phyloP scores from a whole-genome alignment of 257 asterid species.

The Henckelia pumila region DNA sequence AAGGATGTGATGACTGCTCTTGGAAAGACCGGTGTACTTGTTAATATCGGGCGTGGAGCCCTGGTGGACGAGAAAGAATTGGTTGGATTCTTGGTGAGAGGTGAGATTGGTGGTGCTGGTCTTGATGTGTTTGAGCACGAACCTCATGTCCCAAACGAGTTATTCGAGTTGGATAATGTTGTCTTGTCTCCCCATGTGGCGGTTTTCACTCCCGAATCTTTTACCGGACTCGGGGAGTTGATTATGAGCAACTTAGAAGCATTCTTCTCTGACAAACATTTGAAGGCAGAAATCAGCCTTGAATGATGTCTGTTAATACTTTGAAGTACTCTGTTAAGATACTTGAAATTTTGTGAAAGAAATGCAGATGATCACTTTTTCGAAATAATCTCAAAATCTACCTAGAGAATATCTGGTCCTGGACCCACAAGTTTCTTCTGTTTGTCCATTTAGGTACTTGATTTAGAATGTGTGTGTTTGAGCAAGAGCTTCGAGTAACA shows the following conservation, averaged over 20 bases:
- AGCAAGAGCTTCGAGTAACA: too few species aligned
- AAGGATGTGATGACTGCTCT: conserved; percentile 45
- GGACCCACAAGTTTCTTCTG: too few species aligned
- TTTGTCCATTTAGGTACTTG: too few species aligned
- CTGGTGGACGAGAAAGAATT: conserved; percentile 61
- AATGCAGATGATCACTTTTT: too few species aligned
- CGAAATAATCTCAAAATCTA: too few species aligned
- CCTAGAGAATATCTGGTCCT: too few species aligned
- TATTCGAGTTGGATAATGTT: conserved; percentile 53
- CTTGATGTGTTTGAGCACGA: conserved; percentile 74
- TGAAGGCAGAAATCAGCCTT: conserved; percentile 38
- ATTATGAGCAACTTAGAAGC: conserved; percentile 49
- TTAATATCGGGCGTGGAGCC: conserved; percentile 67
- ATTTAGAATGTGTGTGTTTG: too few species aligned
- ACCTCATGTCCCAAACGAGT: conserved; percentile 55
- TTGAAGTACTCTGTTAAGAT: conserved; percentile 3
- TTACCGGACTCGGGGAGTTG: conserved; percentile 30
- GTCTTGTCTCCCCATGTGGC: conserved; percentile 66
- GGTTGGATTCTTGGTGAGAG: conserved; percentile 45
- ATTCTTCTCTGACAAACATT: conserved; percentile 51
- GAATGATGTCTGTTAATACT: conserved; percentile 15
- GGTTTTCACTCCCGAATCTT: conserved; percentile 40
- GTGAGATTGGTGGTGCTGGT: conserved; percentile 73
- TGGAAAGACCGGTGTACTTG: conserved; percentile 50
- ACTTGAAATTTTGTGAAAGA: too few species aligned